Evolutionary conservation across 192 early-diverging fungal genomes (phyloP).

Genomic region (Irineochytrium annulatum): DNA sequence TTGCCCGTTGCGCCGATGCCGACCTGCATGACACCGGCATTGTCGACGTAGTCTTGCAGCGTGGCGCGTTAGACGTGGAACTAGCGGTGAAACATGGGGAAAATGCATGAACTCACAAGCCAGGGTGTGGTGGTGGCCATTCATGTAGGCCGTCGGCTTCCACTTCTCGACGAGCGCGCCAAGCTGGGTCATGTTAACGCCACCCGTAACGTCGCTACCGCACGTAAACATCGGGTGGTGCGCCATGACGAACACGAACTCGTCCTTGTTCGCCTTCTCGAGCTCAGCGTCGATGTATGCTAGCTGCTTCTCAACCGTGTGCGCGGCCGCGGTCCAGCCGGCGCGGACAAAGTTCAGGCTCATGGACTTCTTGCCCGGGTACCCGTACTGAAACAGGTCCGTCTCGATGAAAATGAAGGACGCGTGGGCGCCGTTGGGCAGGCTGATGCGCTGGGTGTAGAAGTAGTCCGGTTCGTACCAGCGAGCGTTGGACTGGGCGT

Average conservation of each 20-base stretch:
- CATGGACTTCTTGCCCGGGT: background rate
- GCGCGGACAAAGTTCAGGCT: background rate
- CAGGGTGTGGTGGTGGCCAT: slow-evolving; percentile 4
- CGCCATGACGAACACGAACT: slow-evolving; percentile 15
- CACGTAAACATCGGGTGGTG: slow-evolving; percentile 5
- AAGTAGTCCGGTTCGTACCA: slow-evolving; percentile 19
- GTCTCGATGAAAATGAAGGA: slow-evolving; percentile 25
- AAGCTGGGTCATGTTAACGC: background rate
- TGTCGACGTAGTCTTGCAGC: slow-evolving; percentile 5
- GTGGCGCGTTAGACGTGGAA: background rate
- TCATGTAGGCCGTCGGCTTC: slow-evolving; percentile 7
- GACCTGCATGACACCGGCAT: slow-evolving; percentile 9
- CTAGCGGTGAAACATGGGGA: background rate
- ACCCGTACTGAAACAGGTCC: slow-evolving; percentile 16
- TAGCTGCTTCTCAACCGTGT: slow-evolving; percentile 14
- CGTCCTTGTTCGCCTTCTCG: slow-evolving; percentile 10
- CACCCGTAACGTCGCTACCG: background rate
- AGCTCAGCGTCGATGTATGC: slow-evolving; percentile 11
- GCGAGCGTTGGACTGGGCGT: background rate
- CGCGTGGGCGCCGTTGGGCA: slow-evolving; percentile 9
- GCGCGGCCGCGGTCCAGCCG: slow-evolving; percentile 6
- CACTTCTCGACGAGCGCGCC: slow-evolving; percentile 5
- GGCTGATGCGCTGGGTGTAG: slow-evolving; percentile 2
- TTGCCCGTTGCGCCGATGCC: slow-evolving; percentile 11
- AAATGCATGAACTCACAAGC: background rate